Base-by-base conservation (phyloP, 2,329 filamentous ascomycete genomes). In the Xylariaceae sp. region DNA sequence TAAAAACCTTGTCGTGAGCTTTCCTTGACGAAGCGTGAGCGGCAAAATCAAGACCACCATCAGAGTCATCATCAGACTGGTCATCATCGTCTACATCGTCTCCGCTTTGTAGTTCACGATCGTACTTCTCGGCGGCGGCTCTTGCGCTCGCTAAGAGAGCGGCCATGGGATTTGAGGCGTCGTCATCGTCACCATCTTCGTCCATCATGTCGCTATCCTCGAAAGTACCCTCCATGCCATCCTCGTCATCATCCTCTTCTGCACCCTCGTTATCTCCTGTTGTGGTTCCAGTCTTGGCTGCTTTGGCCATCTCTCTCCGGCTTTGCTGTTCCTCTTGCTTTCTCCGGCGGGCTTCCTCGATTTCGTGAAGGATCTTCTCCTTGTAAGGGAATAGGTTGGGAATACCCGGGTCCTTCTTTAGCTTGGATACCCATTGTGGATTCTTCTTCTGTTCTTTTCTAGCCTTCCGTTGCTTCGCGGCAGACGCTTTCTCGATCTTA, bases 361-460 rank as follows among this genome's bases (percentile, higher is more conserved):
- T 96, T 76, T 99, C 92, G 56, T 93, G 87, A 29, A 99, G 84
- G 24, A 99, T 85, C 81, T 90, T 93, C 75, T 97, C 93, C 80
- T 99, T 99, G 82, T 95, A 97, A 1, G 95, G 95, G 78, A 97
- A 99, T 31, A 97, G 79, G 72, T 98, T 99, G 36, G 95, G 95
- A 61, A 99, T 97, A 45, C 95, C 95, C 21, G 94, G 95, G 70
- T 99, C 95, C 80, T 98, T 99, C 85, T 97, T 98, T 66, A 96
- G 74, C 75, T 92, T 91, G 58, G 92, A 93, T 67, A 90, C 87
- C 92, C 95, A 98, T 91, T 96, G 87, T 29, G 95, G 94, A 75
- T 97, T 96, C 86, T 96, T 92, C 81, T 96, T 98, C 53, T 90
- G 92, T 54, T 87, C 82, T 82, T 96, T 98, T 72, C 87, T 89